Base-by-base conservation (phyloP, 2,329 filamentous ascomycete genomes). In the Mariannaea elegans region DNA sequence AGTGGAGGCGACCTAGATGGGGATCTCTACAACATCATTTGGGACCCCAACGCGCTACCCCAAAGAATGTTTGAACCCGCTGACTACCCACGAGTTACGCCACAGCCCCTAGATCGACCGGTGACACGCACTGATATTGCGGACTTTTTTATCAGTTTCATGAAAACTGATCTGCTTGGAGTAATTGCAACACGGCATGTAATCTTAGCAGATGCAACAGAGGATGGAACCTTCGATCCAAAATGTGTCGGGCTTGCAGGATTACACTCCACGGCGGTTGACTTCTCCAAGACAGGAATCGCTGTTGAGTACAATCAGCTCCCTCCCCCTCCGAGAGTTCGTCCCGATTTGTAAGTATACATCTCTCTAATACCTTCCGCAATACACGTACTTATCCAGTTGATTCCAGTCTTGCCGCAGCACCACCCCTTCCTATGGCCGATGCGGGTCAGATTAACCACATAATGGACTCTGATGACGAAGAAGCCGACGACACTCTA, bases 1-100 rank as follows among this genome's bases (percentile, higher is more conserved):
- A 90, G 90, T 52, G 93, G 93, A 1, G 93, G 93, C 0, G 93
- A 97, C 72, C 82, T 97, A 0, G 92, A 95, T 64, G 93, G 93
- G 0, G 93, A 97, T 72, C 77, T 92, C 0, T 97, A 91, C 74
- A 90, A 93, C 64, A 77, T 96, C 48, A 91, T 96, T 46, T 95
- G 86, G 82, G 92, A 96, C 65, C 66, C 75, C 0, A 70, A 73
- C 0, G 80, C 87, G 0, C 73, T 83, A 2, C 81, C 84, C 0
- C 38, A 65, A 10, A 19, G 13, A 0, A 78, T 76, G 0, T 86
- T 81, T n/a, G 0, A 3, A 1, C 86, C 93, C 0, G 92, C 92
- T 0, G 86, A 93, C 63, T 96, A 97, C 66, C 83, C 87, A 3
- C 81, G 86, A 1, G 80, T 85, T 0, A 14, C 65, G 0, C 85